Evolutionary conservation across 371 early-diverging fungal genomes (phyloP), one percentile per base, ranked within the genome.

Genomic region (Capniomyces stellatus): DNA sequence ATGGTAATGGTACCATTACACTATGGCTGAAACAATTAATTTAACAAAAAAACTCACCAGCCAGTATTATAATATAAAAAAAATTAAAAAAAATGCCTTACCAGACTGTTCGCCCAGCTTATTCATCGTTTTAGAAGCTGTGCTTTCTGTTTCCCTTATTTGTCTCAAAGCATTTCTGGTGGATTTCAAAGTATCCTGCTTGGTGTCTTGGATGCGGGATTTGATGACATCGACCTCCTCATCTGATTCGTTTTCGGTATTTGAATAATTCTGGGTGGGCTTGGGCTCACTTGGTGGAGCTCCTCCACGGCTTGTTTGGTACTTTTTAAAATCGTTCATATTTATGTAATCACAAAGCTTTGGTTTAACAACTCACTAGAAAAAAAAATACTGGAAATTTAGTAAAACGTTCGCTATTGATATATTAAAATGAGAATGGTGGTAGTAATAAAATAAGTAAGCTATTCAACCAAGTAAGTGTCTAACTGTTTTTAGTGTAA

Each of bases 121-220:
- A 41, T 61, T 68, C 71, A 88, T 68, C 22, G 79, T 81, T 31
- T 71, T 71, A 10, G 62, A 68, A 2, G 80, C 83, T 1, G 75
- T 59, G 29, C 68, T 65, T 39, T 85, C 79, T 2, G 85, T 71
- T 55, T 85, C 79, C 43, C 73, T 64, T 13, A 85, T 64, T 30
- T 75, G 75, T 28, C 67, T 70, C 39, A 84, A 63, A 3, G 89
- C 83, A 50, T 80, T 73, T 27, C 86, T 77, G 15, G 85, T 79
- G n/a, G 78, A 80, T 35, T 74, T 72, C 29, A 82, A 67, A 19
- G 83, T 77, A 54, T 86, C 85, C 58, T 77, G 74, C 60, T 87
- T 85, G 25, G 72, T 71, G 52, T 82, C 69, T 21, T 63, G 69
- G 39, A 87, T 83, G 64, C 79, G 75, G 29, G 72, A 63, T 47